A percentile compares a stretch with the other conserved stretches of the same genome.
These are phyloP conservation scores for Brassica incana DNA, from an alignment of 345 rosid genomes.

Conservation along the genomic window DNA sequence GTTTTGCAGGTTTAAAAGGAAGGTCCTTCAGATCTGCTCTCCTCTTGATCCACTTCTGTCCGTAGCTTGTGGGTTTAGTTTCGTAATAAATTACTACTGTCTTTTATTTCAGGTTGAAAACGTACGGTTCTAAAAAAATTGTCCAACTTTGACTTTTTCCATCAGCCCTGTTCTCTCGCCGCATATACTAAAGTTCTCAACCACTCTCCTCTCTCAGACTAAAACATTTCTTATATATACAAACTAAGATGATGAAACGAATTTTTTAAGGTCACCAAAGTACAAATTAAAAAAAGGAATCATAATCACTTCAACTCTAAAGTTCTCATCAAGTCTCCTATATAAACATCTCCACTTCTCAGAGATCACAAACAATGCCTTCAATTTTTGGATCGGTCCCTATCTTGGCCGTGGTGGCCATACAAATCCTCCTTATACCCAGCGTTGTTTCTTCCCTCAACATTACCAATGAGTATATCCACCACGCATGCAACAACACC, in stretches of 20 bases:
- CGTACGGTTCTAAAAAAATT: neutral
- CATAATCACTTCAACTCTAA: neutral
- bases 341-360: neutral
- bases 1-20: too few species aligned
- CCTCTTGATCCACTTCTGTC: too few species aligned
- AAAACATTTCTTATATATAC: neutral
- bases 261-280: neutral
- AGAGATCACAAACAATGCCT: neutral
- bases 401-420: neutral
- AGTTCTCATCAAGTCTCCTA: neutral
- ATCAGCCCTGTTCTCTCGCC: neutral
- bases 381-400: neutral
- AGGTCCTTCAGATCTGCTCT: too few species aligned
- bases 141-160: neutral
- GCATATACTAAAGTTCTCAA: neutral
- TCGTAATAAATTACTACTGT: neutral
- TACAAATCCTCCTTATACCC: neutral
- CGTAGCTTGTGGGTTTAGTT: too few species aligned
- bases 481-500: neutral
- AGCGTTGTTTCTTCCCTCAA: neutral
- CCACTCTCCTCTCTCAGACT: neutral
- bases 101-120: neutral
- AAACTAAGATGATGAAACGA: neutral
- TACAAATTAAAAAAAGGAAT: neutral
- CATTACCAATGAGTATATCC: neutral